Conservation (phyloP, 768 basidiomycete species). For the Boletellus ananiceps region DNA sequence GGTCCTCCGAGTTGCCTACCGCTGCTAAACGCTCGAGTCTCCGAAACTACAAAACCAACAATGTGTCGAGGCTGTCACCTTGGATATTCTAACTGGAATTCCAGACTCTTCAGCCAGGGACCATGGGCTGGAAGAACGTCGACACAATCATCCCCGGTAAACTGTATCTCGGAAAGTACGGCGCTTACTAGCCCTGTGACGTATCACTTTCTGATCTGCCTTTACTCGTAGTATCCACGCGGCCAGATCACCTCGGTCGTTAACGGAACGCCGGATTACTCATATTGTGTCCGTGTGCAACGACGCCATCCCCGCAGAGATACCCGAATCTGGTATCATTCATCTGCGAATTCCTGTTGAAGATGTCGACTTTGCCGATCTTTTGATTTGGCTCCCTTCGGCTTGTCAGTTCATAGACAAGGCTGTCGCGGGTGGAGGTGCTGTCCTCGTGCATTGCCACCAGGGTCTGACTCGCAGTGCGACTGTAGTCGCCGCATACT, state of each 20-base stretch:
- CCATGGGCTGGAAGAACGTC: conserved; percentile 59
- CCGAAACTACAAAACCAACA: conserved; percentile 33
- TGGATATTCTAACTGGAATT: conserved; percentile 28
- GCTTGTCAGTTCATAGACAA: conserved; percentile 65
- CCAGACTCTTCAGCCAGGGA: conserved; percentile 19
- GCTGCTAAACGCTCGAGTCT: conserved; percentile 17
- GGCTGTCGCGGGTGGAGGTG: conserved; percentile 53
- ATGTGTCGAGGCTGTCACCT: conserved; percentile 17
- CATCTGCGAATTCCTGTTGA: conserved; percentile 71
- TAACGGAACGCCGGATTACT: conserved; percentile 71
- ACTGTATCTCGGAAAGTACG: conserved; percentile 74
- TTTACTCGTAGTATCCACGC: conserved; percentile 52
- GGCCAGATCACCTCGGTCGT: conserved; percentile 64
- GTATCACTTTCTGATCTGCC: conserved; percentile 44
- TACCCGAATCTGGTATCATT: conserved; percentile 60
- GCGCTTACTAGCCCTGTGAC: conserved; percentile 24
- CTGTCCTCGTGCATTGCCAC: conserved; percentile 62
- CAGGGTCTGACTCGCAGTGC: conserved; percentile 66
- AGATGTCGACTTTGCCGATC: conserved; percentile 66
- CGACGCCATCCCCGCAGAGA: conserved; percentile 67
- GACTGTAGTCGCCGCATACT: conserved; percentile 70
- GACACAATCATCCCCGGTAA: conserved; percentile 59
- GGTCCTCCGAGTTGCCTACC: conserved; percentile 27
- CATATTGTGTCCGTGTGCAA: conserved; percentile 76
- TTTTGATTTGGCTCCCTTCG: conserved; percentile 60